phyloP scores from a whole-genome alignment of 2,329 filamentous ascomycete species.

The Arthrobotrys pseudoclavata region DNA sequence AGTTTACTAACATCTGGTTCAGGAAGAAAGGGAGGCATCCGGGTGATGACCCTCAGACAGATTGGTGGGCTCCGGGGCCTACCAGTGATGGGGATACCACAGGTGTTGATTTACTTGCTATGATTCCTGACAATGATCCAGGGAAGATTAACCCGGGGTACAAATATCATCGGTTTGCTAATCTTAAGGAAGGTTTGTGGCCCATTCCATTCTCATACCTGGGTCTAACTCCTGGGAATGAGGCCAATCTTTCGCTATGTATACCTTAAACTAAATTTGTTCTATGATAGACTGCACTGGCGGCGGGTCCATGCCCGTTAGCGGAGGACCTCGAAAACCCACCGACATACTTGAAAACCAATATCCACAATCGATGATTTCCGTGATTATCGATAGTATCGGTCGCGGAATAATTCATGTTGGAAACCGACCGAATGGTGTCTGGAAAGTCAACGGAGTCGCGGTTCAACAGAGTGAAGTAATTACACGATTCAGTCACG shows the following conservation, averaged over 20 bases:
- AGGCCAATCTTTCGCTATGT: no score
- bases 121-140: slow-evolving; percentile 4
- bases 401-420: slow-evolving; percentile 46
- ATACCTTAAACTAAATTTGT: no score
- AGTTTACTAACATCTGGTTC: slow-evolving; percentile 2
- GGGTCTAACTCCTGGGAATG: background rate
- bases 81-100: slow-evolving; percentile 5
- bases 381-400: slow-evolving; percentile 17
- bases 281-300: slow-evolving; percentile 3
- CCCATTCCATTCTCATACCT: background rate
- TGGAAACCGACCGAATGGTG: slow-evolving; percentile 44
- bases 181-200: slow-evolving; percentile 21
- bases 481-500: slow-evolving; percentile 42
- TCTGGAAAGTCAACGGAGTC: slow-evolving; percentile 51
- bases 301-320: slow-evolving; percentile 1
- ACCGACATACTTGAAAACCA: slow-evolving; percentile 2
- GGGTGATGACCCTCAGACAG: slow-evolving; percentile 35
- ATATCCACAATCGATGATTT: slow-evolving; percentile 53
- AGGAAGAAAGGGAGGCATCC: slow-evolving; percentile 33
- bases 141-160: slow-evolving; percentile 22
- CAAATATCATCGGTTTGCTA: slow-evolving; percentile 6
- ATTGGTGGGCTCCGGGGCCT: slow-evolving; percentile 31
- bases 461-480: slow-evolving; percentile 42
- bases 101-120: background rate
- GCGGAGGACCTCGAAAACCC: slow-evolving; percentile 21